A percentile compares a stretch with the other conserved stretches of the same genome.
These are phyloP conservation scores for Argentina anserina DNA, from an alignment of 306 rosid genomes.

Conservation along the genomic window DNA sequence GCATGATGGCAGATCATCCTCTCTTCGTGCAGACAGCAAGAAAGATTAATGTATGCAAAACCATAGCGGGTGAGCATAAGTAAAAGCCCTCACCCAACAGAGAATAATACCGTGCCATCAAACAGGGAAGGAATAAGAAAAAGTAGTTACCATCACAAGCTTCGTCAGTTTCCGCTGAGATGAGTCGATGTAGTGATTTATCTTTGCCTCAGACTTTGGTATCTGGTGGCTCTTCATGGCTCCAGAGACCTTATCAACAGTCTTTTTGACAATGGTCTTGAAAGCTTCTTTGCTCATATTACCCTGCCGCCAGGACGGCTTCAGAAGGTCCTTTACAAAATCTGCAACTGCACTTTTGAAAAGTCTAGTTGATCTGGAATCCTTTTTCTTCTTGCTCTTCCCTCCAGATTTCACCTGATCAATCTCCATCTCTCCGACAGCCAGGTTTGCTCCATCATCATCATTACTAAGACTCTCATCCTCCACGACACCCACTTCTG, in stretches of 20 bases:
- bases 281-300: slow-evolving; percentile 99
- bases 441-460: slow-evolving; percentile 36
- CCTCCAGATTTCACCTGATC: slow-evolving; percentile 70
- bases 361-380: slow-evolving; percentile 74
- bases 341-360: slow-evolving; percentile 87
- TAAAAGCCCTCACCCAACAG: slow-evolving; percentile 1
- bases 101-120: slow-evolving; percentile 7
- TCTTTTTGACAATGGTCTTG: slow-evolving; percentile 95
- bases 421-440: slow-evolving; percentile 57
- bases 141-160: slow-evolving; percentile 78
- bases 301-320: slow-evolving; percentile 98
- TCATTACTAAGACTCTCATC: slow-evolving; percentile 63
- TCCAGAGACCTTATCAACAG: slow-evolving; percentile 96
- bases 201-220: slow-evolving; percentile 88
- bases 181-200: slow-evolving; percentile 81
- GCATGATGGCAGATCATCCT: neutral
- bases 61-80: slow-evolving; percentile 3
- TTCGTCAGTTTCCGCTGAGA: slow-evolving; percentile 88
- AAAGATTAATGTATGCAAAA: neutral
- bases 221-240: slow-evolving; percentile 89
- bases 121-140: slow-evolving; percentile 14
- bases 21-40: neutral
- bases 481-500: slow-evolving; percentile 77
- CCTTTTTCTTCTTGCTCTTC: slow-evolving; percentile 71
- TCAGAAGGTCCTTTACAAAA: slow-evolving; percentile 87